These are phyloP conservation scores for Puya raimondii DNA, from an alignment of 176 grass and related monocot genomes.

Conservation along the genomic window DNA sequence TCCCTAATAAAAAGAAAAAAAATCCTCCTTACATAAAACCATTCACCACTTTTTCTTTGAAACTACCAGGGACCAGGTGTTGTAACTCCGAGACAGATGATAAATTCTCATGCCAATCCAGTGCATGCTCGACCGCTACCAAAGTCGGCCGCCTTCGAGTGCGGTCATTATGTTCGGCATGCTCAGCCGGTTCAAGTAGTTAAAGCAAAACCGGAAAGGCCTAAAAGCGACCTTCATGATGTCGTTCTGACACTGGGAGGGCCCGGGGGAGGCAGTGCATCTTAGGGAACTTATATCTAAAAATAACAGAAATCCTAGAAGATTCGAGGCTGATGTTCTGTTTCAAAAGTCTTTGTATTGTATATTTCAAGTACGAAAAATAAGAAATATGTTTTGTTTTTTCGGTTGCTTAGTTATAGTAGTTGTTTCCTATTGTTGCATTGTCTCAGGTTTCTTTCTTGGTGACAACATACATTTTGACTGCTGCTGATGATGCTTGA, in stretches of 20 bases:
- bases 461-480: too few relatives aligned
- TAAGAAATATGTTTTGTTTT: too few relatives aligned
- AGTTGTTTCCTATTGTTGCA: too few relatives aligned
- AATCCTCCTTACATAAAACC: too few relatives aligned
- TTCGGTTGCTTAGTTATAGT: too few relatives aligned
- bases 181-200: slow-evolving; percentile 34
- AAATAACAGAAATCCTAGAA: too few relatives aligned
- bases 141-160: slow-evolving; percentile 37
- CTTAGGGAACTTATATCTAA: not conserved
- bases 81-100: slow-evolving; percentile 38
- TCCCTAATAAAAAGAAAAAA: too few relatives aligned
- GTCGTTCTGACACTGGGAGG: slow-evolving; percentile 90
- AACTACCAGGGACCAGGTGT: slow-evolving; percentile 54
- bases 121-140: slow-evolving; percentile 32
- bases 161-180: slow-evolving; percentile 37
- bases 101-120: slow-evolving; percentile 51
- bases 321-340: too few relatives aligned
- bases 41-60: not conserved
- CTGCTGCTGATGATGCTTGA: too few relatives aligned
- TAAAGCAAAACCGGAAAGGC: slow-evolving; percentile 52
- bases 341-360: too few relatives aligned
- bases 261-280: slow-evolving; percentile 50
- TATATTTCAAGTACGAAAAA: too few relatives aligned
- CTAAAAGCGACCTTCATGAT: slow-evolving; percentile 59
- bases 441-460: too few relatives aligned